Conservation (phyloP, 116 monocot species). For the Papilionanthe hybrid region DNA sequence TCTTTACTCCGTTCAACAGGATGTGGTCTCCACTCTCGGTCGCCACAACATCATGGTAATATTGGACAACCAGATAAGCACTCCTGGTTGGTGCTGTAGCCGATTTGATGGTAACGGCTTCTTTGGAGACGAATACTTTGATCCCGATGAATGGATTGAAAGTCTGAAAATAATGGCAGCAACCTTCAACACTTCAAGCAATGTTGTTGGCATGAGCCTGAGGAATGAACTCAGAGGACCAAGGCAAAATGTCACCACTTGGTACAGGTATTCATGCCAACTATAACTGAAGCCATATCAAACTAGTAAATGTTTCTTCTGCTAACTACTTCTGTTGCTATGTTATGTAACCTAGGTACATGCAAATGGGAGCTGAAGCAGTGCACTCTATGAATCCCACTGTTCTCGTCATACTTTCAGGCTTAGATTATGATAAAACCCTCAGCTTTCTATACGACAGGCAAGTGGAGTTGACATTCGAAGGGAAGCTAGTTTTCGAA, state of each 20-base stretch:
- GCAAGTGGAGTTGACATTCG: slow-evolving; percentile 19
- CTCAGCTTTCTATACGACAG: slow-evolving; percentile 29
- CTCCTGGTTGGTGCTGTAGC: slow-evolving; percentile 60
- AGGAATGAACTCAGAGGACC: slow-evolving; percentile 60
- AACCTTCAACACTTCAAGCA: slow-evolving; percentile 20
- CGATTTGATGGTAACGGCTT: slow-evolving; percentile 49
- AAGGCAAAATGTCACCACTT: slow-evolving; percentile 27
- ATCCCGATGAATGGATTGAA: slow-evolving; percentile 37
- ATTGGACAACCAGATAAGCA: slow-evolving; percentile 57
- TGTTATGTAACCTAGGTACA: slow-evolving; percentile 24
- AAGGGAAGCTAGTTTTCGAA: slow-evolving; percentile 35
- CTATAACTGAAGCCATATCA: neutral
- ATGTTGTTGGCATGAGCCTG: slow-evolving; percentile 57
- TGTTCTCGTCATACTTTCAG: slow-evolving; percentile 48
- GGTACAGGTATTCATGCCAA: slow-evolving; percentile 37
- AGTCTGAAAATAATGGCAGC: slow-evolving; percentile 47
- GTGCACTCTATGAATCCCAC: slow-evolving; percentile 41
- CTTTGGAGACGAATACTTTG: slow-evolving; percentile 55
- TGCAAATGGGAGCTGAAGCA: slow-evolving; percentile 49
- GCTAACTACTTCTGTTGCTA: neutral
- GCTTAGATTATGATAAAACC: slow-evolving; percentile 37
- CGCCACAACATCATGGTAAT: slow-evolving; percentile 46
- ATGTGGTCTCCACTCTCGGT: slow-evolving; percentile 30
- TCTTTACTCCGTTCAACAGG: slow-evolving; percentile 11
- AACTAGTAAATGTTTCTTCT: neutral